phyloP scores from a whole-genome alignment of 768 basidiomycete species.

The Boletellus sp. region DNA sequence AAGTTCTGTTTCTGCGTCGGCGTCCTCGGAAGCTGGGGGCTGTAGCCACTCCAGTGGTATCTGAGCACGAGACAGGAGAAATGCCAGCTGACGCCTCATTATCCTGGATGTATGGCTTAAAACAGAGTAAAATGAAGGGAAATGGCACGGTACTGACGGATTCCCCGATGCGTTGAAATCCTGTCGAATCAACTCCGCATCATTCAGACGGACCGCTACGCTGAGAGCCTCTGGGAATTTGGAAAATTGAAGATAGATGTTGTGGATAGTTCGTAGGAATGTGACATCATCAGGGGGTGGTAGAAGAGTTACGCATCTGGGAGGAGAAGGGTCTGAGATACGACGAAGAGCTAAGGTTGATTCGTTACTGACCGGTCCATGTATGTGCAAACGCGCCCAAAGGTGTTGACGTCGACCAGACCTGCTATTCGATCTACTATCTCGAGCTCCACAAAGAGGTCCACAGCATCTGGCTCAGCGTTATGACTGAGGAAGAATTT shows the following conservation, averaged over 20 bases:
- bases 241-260: conserved; percentile 80
- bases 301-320: conserved; percentile 86
- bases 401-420: conserved; percentile 86
- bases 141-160: conserved; percentile 46
- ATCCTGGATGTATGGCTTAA: conserved; percentile 39
- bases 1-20: conserved; percentile 61
- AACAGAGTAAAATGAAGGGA: background rate
- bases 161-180: conserved; percentile 92
- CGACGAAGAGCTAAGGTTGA: background rate
- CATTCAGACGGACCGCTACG: conserved; percentile 80
- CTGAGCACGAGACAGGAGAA: conserved; percentile 89
- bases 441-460: conserved; percentile 91
- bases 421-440: conserved; percentile 74
- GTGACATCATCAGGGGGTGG: conserved; percentile 89
- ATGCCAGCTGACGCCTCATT: conserved; percentile 95
- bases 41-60: conserved; percentile 89
- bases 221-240: conserved; percentile 90
- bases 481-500: conserved; percentile 90
- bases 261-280: conserved; percentile 86
- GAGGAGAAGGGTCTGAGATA: conserved; percentile 5
- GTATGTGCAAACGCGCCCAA: conserved; percentile 85
- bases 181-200: conserved; percentile 71
- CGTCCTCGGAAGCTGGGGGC: conserved; percentile 44
- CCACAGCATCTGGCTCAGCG: conserved; percentile 97
- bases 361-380: conserved; percentile 74